phyloP scores from a whole-genome alignment of 1,284 basidiomycete species.

The Puccinia coronata region DNA sequence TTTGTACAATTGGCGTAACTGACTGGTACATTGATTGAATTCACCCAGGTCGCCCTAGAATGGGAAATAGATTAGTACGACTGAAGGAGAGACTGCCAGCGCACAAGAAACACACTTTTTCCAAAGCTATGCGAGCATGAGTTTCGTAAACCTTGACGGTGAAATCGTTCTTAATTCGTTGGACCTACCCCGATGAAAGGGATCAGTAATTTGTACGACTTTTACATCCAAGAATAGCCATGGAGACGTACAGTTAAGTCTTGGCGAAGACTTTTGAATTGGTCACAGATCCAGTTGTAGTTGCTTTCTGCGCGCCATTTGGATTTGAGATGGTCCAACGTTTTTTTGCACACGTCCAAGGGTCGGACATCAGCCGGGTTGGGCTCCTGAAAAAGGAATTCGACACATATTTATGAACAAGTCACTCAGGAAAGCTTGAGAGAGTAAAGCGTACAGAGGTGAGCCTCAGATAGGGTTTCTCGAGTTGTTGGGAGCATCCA shows the following conservation, averaged over 20 bases:
- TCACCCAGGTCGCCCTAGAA: constrained; percentile 90
- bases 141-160: constrained; percentile 98
- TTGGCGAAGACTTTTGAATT: constrained; percentile 96
- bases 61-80: neutral
- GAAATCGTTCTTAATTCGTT: constrained; percentile 98
- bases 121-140: constrained; percentile 93
- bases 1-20: constrained; percentile 86
- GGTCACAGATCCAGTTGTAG: constrained; percentile 93
- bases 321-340: constrained; percentile 80
- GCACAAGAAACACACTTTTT: constrained; percentile 71
- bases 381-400: constrained; percentile 72
- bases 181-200: constrained; percentile 68
- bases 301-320: constrained; percentile 82
- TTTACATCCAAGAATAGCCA: neutral
- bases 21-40: constrained; percentile 96
- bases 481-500: constrained; percentile 80
- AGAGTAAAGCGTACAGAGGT: constrained; percentile 71
- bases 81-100: constrained; percentile 45
- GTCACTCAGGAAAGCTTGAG: neutral
- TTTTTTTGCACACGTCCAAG: constrained; percentile 77
- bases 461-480: constrained; percentile 93
- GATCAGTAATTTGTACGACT: constrained; percentile 26
- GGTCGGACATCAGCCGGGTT: constrained; percentile 93
- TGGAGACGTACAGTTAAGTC: constrained; percentile 80
- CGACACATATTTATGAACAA: neutral